These are phyloP conservation scores for Mortierella sp. DNA, from an alignment of 371 early-diverging fungal genomes.

Conservation along the genomic window DNA sequence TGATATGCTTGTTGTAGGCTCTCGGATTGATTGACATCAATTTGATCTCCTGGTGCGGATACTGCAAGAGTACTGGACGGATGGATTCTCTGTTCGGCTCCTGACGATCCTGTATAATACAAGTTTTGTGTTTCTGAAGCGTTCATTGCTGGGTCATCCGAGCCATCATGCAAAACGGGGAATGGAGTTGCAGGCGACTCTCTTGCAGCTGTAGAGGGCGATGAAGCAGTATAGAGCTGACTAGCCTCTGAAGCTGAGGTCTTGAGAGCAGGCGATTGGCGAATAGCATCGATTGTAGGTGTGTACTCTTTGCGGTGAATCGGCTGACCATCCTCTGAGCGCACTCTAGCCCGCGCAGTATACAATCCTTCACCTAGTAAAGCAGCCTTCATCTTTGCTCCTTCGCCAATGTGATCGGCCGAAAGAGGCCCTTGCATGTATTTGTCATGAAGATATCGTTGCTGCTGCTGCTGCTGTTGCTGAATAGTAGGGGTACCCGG, in stretches of 20 bases:
- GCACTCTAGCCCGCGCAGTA: constrained; percentile 27
- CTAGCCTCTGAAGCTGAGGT: neutral
- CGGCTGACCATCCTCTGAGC: constrained; percentile 40
- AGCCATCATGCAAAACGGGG: constrained; percentile 17
- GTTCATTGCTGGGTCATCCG: constrained; percentile 14
- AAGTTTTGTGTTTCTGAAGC: constrained; percentile 9
- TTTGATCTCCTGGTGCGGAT: constrained; percentile 1
- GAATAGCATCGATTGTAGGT: constrained; percentile 11
- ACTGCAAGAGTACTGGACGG: neutral
- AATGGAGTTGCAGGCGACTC: constrained; percentile 48
- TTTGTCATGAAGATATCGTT: constrained; percentile 20
- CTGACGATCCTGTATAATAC: constrained; percentile 18
- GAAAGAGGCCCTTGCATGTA: constrained; percentile 44
- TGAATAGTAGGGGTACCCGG: constrained; percentile 14
- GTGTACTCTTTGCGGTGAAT: constrained; percentile 1
- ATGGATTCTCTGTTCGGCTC: neutral
- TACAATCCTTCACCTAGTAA: constrained; percentile 17
- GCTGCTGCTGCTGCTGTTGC: constrained; percentile 26
- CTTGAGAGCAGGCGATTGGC: constrained; percentile 1
- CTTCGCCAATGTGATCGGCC: constrained; percentile 36
- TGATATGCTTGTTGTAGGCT: constrained; percentile 24
- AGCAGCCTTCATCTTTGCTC: constrained; percentile 29
- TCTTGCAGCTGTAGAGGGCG: neutral
- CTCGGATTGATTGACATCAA: constrained; percentile 11
- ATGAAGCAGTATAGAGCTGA: constrained; percentile 3